Percentiles rank a stretch among this genome's conserved stretches.
Evolutionary conservation across 768 basidiomycete species (phyloP).

Genomic region (Lentinula edodes): DNA sequence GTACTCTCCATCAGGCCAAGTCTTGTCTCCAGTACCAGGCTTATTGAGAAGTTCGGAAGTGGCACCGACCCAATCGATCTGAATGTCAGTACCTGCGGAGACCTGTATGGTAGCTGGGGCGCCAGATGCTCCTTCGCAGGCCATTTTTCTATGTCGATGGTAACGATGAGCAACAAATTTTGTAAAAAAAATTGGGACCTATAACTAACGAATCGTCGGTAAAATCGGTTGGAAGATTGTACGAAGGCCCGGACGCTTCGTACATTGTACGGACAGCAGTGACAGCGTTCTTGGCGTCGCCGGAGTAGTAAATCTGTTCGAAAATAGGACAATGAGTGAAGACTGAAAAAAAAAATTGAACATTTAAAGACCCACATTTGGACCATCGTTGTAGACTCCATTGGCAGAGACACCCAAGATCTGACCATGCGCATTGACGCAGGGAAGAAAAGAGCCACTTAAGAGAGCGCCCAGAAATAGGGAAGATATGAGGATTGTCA

Average conservation of each 20-base stretch:
- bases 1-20: conserved; percentile 10
- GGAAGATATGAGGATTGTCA: not conserved
- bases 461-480: not conserved
- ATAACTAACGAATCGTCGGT: conserved; percentile 14
- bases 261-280: conserved; percentile 19
- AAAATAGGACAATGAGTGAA: not conserved
- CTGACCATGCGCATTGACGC: conserved; percentile 16
- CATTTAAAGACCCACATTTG: conserved; percentile 10
- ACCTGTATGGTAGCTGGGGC: conserved; percentile 14
- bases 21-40: conserved; percentile 13
- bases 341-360: not conserved
- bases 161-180: not conserved
- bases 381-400: conserved; percentile 12
- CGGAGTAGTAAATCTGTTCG: conserved; percentile 12
- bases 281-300: conserved; percentile 12
- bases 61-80: conserved; percentile 17
- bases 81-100: conserved; percentile 12
- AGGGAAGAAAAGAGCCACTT: not conserved
- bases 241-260: conserved; percentile 13
- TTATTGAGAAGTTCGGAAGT: conserved; percentile 15
- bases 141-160: conserved; percentile 13
- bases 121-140: conserved; percentile 15
- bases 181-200: not conserved
- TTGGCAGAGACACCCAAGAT: conserved; percentile 11
- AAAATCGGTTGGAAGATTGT: conserved; percentile 11